Percentiles rank a stretch among this genome's conserved stretches.
Conservation (phyloP, 2,329 filamentous ascomycete species). For the Cylindrodendrum hubeiense region DNA sequence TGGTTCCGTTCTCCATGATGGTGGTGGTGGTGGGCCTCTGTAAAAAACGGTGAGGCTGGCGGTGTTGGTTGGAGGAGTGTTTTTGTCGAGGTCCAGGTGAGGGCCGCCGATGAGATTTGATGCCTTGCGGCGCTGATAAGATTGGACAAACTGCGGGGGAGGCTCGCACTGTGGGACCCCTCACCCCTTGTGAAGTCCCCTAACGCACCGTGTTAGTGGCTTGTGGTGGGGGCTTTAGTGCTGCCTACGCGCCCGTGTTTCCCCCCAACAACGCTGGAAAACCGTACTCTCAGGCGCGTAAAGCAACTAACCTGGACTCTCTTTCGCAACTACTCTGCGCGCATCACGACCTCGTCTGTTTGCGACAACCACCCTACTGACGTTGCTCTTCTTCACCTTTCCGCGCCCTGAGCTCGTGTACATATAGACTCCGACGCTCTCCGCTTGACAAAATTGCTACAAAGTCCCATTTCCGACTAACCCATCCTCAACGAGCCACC, state of each 20-base stretch:
- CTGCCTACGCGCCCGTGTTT: slow-evolving; percentile 8
- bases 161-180: slow-evolving; percentile 40
- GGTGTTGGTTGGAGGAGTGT: slow-evolving; percentile 30
- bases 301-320: slow-evolving; percentile 30
- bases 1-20: slow-evolving; percentile 81
- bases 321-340: slow-evolving; percentile 3
- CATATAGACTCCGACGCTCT: not conserved
- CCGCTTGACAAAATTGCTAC: slow-evolving; percentile 22
- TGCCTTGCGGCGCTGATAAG: slow-evolving; percentile 40
- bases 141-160: slow-evolving; percentile 21
- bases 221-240: slow-evolving; percentile 33
- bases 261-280: slow-evolving; percentile 22
- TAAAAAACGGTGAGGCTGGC: slow-evolving; percentile 23
- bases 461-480: slow-evolving; percentile 2
- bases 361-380: slow-evolving; percentile 5
- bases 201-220: slow-evolving; percentile 38
- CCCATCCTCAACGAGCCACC: slow-evolving; percentile 12
- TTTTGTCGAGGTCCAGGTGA: slow-evolving; percentile 31
- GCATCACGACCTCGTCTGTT: not conserved
- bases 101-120: slow-evolving; percentile 38
- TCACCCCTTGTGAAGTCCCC: slow-evolving; percentile 22
- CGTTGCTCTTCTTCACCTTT: not conserved
- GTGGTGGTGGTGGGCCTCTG: slow-evolving; percentile 1
- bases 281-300: slow-evolving; percentile 30
- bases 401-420: not conserved